Percentiles rank a stretch among this genome's conserved stretches.
phyloP scores from a whole-genome alignment of 2,329 filamentous ascomycete genomes.

The Ophiostoma sp. region DNA sequence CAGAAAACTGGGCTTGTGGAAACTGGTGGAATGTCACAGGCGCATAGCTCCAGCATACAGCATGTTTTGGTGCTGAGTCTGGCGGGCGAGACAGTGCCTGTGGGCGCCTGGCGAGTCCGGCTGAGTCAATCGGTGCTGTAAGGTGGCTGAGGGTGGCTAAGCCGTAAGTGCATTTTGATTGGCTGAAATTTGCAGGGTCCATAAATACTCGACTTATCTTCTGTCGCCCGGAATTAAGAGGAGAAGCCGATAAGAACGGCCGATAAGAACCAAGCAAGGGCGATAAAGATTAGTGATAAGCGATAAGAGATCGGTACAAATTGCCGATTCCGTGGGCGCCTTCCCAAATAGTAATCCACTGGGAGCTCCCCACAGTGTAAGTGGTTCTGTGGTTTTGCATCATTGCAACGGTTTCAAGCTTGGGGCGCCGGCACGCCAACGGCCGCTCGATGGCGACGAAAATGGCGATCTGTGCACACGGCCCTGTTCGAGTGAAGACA shows the following conservation, averaged over 20 bases:
- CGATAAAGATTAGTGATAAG: neutral
- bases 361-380: neutral
- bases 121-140: constrained; percentile 6
- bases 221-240: neutral
- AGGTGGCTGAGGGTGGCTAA: constrained; percentile 2
- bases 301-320: constrained; percentile 2
- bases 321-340: neutral
- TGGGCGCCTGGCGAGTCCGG: neutral
- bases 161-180: neutral
- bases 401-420: neutral
- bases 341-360: neutral
- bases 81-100: neutral
- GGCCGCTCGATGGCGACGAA: neutral
- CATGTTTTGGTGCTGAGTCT: neutral
- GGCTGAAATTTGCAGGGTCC: neutral
- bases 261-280: neutral
- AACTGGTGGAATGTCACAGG: constrained; percentile 22
- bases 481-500: neutral
- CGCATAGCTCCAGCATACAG: constrained; percentile 1
- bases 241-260: neutral
- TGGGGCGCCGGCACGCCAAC: neutral
- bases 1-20: constrained; percentile 19
- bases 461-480: neutral
- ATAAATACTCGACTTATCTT: neutral
- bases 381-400: neutral